Percentiles rank a stretch among this genome's conserved stretches.
Conservation (phyloP, 1,284 basidiomycete species). For the Trametes versicolor region DNA sequence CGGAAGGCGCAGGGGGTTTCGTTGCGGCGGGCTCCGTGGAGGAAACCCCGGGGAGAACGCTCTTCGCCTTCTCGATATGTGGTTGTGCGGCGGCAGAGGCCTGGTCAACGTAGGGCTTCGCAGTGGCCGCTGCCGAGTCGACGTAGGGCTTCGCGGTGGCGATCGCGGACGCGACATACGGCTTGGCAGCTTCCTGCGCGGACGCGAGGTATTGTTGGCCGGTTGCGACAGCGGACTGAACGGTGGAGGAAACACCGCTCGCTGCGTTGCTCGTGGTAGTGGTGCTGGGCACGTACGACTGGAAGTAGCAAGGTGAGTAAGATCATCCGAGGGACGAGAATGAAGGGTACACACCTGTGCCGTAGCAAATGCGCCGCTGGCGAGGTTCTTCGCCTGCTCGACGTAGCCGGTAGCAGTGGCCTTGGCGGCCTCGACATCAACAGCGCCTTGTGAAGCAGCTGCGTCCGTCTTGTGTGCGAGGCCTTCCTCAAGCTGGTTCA, state of each 20-base stretch:
- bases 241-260: conserved; percentile 40
- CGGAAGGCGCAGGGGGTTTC: conserved; percentile 47
- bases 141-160: conserved; percentile 49
- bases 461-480: conserved; percentile 55
- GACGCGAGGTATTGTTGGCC: conserved; percentile 53
- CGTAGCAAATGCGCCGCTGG: conserved; percentile 55
- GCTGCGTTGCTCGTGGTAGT: conserved; percentile 27
- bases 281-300: conserved; percentile 42
- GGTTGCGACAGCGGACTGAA: conserved; percentile 52
- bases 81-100: conserved; percentile 51
- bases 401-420: conserved; percentile 51
- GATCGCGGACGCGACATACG: conserved; percentile 52
- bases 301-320: neutral
- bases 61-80: conserved; percentile 40
- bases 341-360: conserved; percentile 55
- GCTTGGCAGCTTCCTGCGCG: conserved; percentile 52
- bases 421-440: conserved; percentile 56
- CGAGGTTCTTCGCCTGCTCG: conserved; percentile 61
- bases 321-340: neutral
- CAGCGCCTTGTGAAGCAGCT: conserved; percentile 64
- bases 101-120: conserved; percentile 51
- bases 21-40: neutral
- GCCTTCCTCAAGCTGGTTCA: conserved; percentile 54
- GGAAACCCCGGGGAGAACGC: conserved; percentile 36
- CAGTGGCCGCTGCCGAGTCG: conserved; percentile 39